A percentile compares a stretch with the other conserved stretches of the same genome.
Conservation (phyloP, 352 stramenopile genomes). For the Pythium utonaiense region DNA sequence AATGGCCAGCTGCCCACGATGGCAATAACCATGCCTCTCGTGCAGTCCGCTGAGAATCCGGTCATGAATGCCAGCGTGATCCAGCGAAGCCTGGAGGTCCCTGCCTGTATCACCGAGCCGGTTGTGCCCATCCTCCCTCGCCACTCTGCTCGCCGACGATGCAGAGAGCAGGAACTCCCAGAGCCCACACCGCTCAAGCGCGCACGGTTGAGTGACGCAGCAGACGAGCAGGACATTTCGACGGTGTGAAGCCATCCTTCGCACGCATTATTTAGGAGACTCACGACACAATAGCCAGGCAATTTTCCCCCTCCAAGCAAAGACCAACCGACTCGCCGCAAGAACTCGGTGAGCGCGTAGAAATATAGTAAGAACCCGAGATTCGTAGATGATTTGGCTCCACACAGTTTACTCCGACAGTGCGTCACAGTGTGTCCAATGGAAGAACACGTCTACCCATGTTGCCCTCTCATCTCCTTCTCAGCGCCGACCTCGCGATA, state of each 20-base stretch:
- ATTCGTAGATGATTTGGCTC: neutral
- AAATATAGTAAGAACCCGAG: slow-evolving; percentile 4
- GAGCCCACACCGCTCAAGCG: slow-evolving; percentile 50
- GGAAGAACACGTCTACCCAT: neutral
- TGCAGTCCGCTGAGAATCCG: slow-evolving; percentile 43
- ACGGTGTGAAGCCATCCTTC: slow-evolving; percentile 30
- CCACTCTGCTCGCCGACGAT: slow-evolving; percentile 59
- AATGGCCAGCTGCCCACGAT: slow-evolving; percentile 26
- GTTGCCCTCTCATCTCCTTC: neutral
- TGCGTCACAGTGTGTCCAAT: slow-evolving; percentile 2
- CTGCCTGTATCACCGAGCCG: slow-evolving; percentile 57
- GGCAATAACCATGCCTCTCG: slow-evolving; percentile 41
- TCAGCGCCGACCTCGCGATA: neutral
- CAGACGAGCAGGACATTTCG: slow-evolving; percentile 58
- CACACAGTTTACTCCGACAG: slow-evolving; percentile 8
- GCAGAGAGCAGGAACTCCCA: slow-evolving; percentile 35
- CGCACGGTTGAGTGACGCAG: slow-evolving; percentile 40
- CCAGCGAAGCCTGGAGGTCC: slow-evolving; percentile 46
- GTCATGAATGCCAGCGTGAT: slow-evolving; percentile 82
- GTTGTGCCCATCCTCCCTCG: slow-evolving; percentile 68
- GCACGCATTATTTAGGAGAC: slow-evolving; percentile 22
- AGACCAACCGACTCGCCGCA: neutral
- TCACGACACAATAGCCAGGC: slow-evolving; percentile 24
- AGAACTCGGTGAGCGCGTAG: slow-evolving; percentile 13
- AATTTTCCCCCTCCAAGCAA: slow-evolving; percentile 11